Percentiles rank a stretch among this genome's conserved stretches.
Conservation (phyloP, 805 yeast species). For the Metschnikowia corniflorae region DNA sequence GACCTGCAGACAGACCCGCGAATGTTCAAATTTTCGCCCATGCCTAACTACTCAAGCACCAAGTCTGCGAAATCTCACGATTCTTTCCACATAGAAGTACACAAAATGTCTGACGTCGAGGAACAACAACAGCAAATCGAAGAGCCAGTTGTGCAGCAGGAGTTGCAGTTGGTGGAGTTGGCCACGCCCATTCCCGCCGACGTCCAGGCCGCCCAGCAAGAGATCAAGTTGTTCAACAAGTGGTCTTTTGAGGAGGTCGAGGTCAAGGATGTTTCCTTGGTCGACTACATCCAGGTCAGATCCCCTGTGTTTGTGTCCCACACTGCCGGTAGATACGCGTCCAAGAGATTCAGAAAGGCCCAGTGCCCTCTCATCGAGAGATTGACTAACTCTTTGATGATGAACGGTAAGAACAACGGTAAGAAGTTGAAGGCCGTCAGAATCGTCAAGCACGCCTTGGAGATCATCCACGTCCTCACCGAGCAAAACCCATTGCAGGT, state of each 20-base stretch:
- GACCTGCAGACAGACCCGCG: constrained; percentile 14
- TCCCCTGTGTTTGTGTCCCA: constrained; percentile 97
- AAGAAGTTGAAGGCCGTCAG: constrained; percentile 99
- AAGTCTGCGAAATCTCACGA: constrained; percentile 1
- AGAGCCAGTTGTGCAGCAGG: constrained; percentile 82
- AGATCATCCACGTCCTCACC: constrained; percentile 93
- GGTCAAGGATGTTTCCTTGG: constrained; percentile 95
- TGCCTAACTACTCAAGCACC: neutral
- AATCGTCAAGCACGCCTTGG: constrained; percentile 98
- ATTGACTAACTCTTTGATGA: constrained; percentile 99
- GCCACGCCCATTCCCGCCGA: constrained; percentile 97
- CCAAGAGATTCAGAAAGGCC: constrained; percentile 99
- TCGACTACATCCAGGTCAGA: constrained; percentile 97
- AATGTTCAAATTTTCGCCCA: constrained; percentile 8
- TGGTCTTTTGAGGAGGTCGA: constrained; percentile 98
- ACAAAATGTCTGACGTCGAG: constrained; percentile 83
- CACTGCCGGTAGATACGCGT: constrained; percentile 99
- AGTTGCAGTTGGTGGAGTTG: constrained; percentile 75
- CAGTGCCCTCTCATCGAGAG: constrained; percentile 99
- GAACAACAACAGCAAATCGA: constrained; percentile 44
- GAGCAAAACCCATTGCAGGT: constrained; percentile 99
- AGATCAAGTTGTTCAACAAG: constrained; percentile 98
- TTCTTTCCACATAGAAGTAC: constrained; percentile 13
- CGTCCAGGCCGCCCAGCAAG: constrained; percentile 91
- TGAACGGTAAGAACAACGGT: constrained; percentile 99